Evolutionary conservation across 2,329 filamentous ascomycete species (phyloP).

Genomic region (Dactylonectria estremocensis): DNA sequence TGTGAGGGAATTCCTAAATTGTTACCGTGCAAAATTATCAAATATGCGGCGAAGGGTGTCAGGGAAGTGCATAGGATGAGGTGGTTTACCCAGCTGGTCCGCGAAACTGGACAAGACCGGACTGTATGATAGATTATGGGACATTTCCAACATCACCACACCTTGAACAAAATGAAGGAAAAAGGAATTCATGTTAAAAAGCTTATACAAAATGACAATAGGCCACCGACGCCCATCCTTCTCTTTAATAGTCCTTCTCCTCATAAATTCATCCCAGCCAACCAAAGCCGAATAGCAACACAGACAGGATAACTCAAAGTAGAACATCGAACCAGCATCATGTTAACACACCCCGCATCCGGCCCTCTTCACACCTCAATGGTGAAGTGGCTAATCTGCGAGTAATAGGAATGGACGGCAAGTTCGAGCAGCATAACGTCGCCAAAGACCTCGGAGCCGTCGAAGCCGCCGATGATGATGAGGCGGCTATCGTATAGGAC

Average conservation of each 20-base stretch:
- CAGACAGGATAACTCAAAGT: constrained; percentile 13
- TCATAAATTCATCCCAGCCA: constrained; percentile 29
- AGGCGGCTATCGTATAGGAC: constrained; percentile 77
- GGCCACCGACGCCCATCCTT: constrained; percentile 43
- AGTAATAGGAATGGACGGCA: constrained; percentile 80
- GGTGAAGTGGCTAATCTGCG: constrained; percentile 80
- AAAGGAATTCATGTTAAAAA: constrained; percentile 35
- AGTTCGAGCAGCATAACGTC: constrained; percentile 79
- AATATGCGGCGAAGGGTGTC: constrained; percentile 5
- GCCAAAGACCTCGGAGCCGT: constrained; percentile 77
- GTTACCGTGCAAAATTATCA: constrained; percentile 9
- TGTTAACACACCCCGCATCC: constrained; percentile 8
- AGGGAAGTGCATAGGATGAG: constrained; percentile 4
- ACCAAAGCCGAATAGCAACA: constrained; percentile 27
- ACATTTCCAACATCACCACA: constrained; percentile 22
- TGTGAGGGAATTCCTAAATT: background rate
- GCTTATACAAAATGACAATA: constrained; percentile 39
- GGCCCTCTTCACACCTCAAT: constrained; percentile 70
- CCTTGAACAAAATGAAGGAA: constrained; percentile 13
- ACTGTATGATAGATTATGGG: constrained; percentile 23
- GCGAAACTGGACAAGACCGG: constrained; percentile 16
- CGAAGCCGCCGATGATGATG: constrained; percentile 77
- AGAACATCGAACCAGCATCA: constrained; percentile 8
- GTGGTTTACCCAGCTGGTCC: constrained; percentile 12
- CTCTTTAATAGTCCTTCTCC: constrained; percentile 33